phyloP scores from a whole-genome alignment of 2,329 filamentous ascomycete genomes.

The Cephalotrichum gorgonifer region DNA sequence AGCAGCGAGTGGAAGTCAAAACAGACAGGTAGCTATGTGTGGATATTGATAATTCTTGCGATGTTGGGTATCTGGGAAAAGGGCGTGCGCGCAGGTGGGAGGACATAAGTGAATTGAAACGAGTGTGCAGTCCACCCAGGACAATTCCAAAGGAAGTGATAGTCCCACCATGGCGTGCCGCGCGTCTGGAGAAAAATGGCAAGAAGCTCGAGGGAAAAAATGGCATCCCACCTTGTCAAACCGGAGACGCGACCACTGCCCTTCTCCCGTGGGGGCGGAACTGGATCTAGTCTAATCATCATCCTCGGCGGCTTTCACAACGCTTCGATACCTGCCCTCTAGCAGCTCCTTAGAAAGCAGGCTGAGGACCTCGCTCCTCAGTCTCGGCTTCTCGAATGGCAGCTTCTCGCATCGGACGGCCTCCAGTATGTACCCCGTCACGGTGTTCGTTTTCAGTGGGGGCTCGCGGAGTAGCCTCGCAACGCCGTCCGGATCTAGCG shows the following conservation, averaged over 20 bases:
- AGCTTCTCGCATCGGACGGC: constrained; percentile 41
- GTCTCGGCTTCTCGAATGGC: constrained; percentile 33
- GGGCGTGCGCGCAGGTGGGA: background rate
- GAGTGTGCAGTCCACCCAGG: background rate
- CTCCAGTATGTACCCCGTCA: constrained; percentile 48
- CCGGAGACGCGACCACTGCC: too few relatives aligned
- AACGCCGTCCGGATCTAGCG: constrained; percentile 36
- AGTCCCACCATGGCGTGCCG: background rate
- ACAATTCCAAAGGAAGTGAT: background rate
- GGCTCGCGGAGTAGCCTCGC: constrained; percentile 48
- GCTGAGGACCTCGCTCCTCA: constrained; percentile 32
- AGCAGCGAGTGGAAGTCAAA: too few relatives aligned
- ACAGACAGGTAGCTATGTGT: background rate
- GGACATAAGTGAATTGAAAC: background rate
- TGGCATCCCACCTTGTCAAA: background rate
- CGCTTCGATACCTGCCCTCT: background rate
- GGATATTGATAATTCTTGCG: background rate
- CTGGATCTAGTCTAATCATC: background rate
- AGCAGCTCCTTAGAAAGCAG: constrained; percentile 4
- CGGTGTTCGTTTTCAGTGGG: constrained; percentile 45
- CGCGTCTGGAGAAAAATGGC: background rate
- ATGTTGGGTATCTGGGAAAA: background rate
- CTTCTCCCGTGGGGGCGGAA: too few relatives aligned
- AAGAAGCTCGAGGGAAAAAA: background rate
- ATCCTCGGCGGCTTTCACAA: background rate